A percentile compares a stretch with the other conserved stretches of the same genome.
Conservation (phyloP, 2,329 filamentous ascomycete species). For the Cryphonectria naterciae region DNA sequence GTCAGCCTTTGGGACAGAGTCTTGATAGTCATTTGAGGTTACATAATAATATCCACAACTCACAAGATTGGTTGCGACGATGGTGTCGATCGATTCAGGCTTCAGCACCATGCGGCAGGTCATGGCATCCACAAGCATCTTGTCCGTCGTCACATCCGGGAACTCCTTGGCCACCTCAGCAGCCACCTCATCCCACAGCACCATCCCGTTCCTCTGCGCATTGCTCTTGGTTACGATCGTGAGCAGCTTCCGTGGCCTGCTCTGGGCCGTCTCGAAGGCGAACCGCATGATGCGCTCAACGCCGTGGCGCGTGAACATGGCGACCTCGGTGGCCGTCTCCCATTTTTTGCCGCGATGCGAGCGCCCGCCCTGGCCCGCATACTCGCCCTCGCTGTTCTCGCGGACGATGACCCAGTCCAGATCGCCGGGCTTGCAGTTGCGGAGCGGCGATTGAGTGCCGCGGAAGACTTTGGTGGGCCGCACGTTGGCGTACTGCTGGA, state of each 20-base stretch:
- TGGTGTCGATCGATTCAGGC: conserved; percentile 61
- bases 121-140: conserved; percentile 65
- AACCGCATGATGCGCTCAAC: conserved; percentile 66
- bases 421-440: conserved; percentile 52
- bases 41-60: background rate
- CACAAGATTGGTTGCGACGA: conserved; percentile 65
- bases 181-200: conserved; percentile 68
- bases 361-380: conserved; percentile 64
- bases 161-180: conserved; percentile 59
- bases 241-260: conserved; percentile 59
- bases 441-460: conserved; percentile 60
- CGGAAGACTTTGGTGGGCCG: conserved; percentile 63
- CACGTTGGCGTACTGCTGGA: conserved; percentile 70
- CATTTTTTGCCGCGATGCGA: conserved; percentile 60
- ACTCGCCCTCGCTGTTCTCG: conserved; percentile 70
- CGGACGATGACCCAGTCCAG: conserved; percentile 69
- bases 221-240: conserved; percentile 70
- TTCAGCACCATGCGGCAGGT: conserved; percentile 59
- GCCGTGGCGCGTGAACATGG: conserved; percentile 64
- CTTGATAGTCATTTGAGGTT: background rate
- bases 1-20: background rate
- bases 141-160: conserved; percentile 62
- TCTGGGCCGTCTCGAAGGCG: conserved; percentile 59
- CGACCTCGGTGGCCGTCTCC: conserved; percentile 64
- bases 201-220: conserved; percentile 68